Base-by-base conservation (phyloP, 495 filamentous ascomycete species). In the Podospora pseudoanserina region DNA sequence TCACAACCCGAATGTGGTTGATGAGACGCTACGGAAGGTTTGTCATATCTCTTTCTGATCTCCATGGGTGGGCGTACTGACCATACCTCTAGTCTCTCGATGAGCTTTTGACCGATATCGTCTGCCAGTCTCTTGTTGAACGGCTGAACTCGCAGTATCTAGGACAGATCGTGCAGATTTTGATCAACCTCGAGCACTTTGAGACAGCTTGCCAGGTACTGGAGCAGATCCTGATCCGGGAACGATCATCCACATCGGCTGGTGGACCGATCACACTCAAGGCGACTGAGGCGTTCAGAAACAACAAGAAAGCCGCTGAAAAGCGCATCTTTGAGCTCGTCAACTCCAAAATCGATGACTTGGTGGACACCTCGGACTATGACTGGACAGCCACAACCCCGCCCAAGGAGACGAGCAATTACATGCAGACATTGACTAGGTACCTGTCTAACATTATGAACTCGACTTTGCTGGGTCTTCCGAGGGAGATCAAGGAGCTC, bases 291-390 rank as follows among this genome's bases (percentile, higher is more conserved):
- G 86, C 90, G 65, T 99, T 99, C 76, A 85, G 86, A 60, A 89
- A 84, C 67, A 93, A 97, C 74, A 97, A 97, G 79, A 97, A 97
- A 80, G 93, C 91, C 1, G 95, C 95, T 7, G 94, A 97, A 73
- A 97, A 97, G 78, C 90, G 95, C 18, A 97, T 99, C 63, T 99
- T 99, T 75, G 96, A 98, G 79, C 85, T 99, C 0, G 95, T 99
- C 59, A 97, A 98, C 78, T 96, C 92, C 59, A 99, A 99, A 78
- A 97, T 99, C 70, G 94, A 98, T 72, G 96, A 98, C 75, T 87
- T 99, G 28, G 91, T 99, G 44, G 94, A 96, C 73, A 97, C 92
- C 0, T 94, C 95, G 34, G 96, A 98, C 75, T 99, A 98, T 72
- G 91, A 98, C 75, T 99, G 95, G 93, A 92, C 87, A 81, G 85